phyloP scores from a whole-genome alignment of 768 basidiomycete genomes.

The Gyrodon lividus region DNA sequence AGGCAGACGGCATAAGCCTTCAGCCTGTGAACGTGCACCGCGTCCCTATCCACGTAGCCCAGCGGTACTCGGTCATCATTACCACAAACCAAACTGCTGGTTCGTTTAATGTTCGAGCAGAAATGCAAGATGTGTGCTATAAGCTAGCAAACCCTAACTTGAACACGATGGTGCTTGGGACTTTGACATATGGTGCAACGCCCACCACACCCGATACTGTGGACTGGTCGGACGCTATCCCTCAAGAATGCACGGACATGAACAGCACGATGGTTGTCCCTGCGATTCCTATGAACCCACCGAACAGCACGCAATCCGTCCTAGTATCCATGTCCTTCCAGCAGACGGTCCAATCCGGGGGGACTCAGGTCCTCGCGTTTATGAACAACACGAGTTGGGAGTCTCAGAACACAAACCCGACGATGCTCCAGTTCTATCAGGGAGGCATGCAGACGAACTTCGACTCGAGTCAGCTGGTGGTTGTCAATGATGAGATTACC shows the following conservation, averaged over 20 bases:
- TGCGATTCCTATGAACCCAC: slow-evolving; percentile 23
- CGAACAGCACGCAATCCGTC: slow-evolving; percentile 25
- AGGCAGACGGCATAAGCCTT: slow-evolving; percentile 47
- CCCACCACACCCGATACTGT: slow-evolving; percentile 23
- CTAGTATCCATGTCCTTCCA: slow-evolving; percentile 23
- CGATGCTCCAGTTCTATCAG: slow-evolving; percentile 26
- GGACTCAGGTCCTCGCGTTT: slow-evolving; percentile 23
- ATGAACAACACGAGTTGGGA: slow-evolving; percentile 30
- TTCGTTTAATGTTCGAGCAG: slow-evolving; percentile 37
- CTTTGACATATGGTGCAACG: slow-evolving; percentile 27
- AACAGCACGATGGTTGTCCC: slow-evolving; percentile 32
- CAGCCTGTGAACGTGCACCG: slow-evolving; percentile 38
- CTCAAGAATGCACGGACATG: slow-evolving; percentile 23
- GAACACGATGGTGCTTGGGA: slow-evolving; percentile 29
- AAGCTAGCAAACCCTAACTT: slow-evolving; percentile 29
- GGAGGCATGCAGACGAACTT: slow-evolving; percentile 26
- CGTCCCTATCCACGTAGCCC: slow-evolving; percentile 44
- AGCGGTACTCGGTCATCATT: slow-evolving; percentile 51
- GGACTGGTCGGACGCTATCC: slow-evolving; percentile 29
- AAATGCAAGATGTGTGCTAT: slow-evolving; percentile 34
- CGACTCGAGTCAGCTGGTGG: slow-evolving; percentile 24
- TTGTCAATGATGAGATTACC: slow-evolving; percentile 26
- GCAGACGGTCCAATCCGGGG: slow-evolving; percentile 26
- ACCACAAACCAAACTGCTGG: slow-evolving; percentile 38
- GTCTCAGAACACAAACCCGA: slow-evolving; percentile 24